phyloP scores from a whole-genome alignment of 345 rosid species.

The Ceriops decandra region DNA sequence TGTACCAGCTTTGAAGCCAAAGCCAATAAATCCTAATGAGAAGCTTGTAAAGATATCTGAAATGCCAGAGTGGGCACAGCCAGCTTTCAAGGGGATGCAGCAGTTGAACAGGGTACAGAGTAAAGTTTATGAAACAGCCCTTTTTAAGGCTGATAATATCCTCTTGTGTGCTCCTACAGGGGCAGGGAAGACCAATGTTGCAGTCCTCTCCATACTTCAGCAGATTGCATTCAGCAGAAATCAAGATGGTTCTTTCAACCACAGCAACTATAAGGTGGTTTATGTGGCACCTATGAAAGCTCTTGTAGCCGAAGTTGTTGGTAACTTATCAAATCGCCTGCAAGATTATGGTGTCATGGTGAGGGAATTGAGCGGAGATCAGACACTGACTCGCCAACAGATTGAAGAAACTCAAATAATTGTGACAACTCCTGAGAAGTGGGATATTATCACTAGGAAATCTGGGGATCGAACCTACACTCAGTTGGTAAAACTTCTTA shows the following conservation, averaged over 20 bases:
- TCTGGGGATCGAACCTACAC: slow-evolving; percentile 99
- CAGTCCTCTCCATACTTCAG: slow-evolving; percentile 93
- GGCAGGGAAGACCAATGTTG: slow-evolving; percentile 97
- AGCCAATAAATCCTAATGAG: slow-evolving; percentile 55
- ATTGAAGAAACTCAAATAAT: slow-evolving; percentile 95
- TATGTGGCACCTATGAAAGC: slow-evolving; percentile 99
- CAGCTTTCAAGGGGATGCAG: slow-evolving; percentile 88
- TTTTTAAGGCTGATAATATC: slow-evolving; percentile 67
- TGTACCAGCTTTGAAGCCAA: slow-evolving; percentile 71
- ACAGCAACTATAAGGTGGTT: slow-evolving; percentile 75
- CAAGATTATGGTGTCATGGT: slow-evolving; percentile 70
- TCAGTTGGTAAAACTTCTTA: slow-evolving; percentile 81
- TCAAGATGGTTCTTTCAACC: slow-evolving; percentile 67
- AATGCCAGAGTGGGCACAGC: slow-evolving; percentile 94
- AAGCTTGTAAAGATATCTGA: slow-evolving; percentile 70
- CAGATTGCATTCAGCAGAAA: slow-evolving; percentile 63
- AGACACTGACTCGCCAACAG: slow-evolving; percentile 82
- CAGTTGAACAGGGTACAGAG: slow-evolving; percentile 93
- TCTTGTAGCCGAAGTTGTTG: slow-evolving; percentile 93
- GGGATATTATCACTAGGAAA: slow-evolving; percentile 96
- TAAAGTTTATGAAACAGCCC: slow-evolving; percentile 81
- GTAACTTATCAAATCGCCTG: slow-evolving; percentile 80
- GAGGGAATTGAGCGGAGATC: slow-evolving; percentile 93
- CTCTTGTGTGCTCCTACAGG: slow-evolving; percentile 98
- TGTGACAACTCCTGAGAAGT: slow-evolving; percentile 97